Conservation (phyloP, 805 yeast species). For the Candida vaughaniae region DNA sequence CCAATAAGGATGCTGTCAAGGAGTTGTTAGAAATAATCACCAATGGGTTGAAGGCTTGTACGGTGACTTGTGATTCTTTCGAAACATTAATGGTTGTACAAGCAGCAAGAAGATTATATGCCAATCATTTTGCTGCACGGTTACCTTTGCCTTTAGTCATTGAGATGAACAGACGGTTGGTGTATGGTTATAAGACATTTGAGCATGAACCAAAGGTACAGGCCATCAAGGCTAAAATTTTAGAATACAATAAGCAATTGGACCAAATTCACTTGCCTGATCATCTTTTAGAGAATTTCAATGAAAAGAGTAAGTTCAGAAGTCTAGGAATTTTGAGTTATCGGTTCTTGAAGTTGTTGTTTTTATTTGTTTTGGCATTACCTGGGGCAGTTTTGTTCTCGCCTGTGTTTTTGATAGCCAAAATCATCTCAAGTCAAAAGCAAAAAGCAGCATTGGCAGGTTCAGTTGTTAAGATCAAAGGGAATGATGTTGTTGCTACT, state of each 20-base stretch:
- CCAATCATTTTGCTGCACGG: slow-evolving; percentile 66
- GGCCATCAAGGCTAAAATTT: slow-evolving; percentile 58
- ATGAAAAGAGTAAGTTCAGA: slow-evolving; percentile 45
- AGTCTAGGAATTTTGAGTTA: slow-evolving; percentile 53
- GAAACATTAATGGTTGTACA: slow-evolving; percentile 88
- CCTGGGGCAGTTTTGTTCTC: slow-evolving; percentile 89
- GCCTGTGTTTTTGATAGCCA: slow-evolving; percentile 83
- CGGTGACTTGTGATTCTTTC: slow-evolving; percentile 85
- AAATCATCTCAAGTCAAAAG: slow-evolving; percentile 68
- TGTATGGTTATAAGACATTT: slow-evolving; percentile 75
- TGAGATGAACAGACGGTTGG: slow-evolving; percentile 86
- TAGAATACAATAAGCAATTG: slow-evolving; percentile 64
- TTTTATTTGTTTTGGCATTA: slow-evolving; percentile 62
- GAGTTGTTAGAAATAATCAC: slow-evolving; percentile 69
- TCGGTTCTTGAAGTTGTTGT: slow-evolving; percentile 55
- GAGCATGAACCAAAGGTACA: slow-evolving; percentile 68
- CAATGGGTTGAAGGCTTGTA: slow-evolving; percentile 75
- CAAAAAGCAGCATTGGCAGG: slow-evolving; percentile 77
- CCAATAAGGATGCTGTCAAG: slow-evolving; percentile 71
- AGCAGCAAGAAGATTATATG: slow-evolving; percentile 87
- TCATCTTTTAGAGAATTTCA: slow-evolving; percentile 58
- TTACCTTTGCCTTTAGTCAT: slow-evolving; percentile 81
- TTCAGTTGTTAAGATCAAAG: slow-evolving; percentile 87
- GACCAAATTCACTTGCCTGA: slow-evolving; percentile 52
- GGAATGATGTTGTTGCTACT: slow-evolving; percentile 92